Evolutionary conservation across 306 rosid genomes (phyloP).

Genomic region (Vicia villosa): DNA sequence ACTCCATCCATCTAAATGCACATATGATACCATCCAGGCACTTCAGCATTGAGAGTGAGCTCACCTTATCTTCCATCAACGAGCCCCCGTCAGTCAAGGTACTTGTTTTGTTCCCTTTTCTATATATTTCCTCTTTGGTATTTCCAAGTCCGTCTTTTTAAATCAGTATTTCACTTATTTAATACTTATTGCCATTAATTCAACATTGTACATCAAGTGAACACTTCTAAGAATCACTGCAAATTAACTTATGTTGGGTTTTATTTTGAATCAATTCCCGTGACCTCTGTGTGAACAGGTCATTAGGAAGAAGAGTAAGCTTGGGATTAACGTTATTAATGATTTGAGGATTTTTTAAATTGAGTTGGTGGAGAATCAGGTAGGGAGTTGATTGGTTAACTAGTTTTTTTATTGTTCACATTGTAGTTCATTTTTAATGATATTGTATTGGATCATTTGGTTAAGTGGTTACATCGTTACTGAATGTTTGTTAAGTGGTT

Average conservation of each 20-base stretch:
- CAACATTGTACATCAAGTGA: constrained; percentile 13
- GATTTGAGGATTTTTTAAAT: no score
- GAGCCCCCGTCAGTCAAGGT: constrained; percentile 64
- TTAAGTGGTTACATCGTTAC: no score
- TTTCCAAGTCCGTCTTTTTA: not conserved
- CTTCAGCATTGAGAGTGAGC: constrained; percentile 62
- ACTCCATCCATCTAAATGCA: constrained; percentile 78
- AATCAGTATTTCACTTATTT: constrained; percentile 13
- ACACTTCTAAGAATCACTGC: constrained; percentile 20
- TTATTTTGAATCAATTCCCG: constrained; percentile 37
- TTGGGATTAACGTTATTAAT: constrained; percentile 55
- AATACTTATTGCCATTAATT: constrained; percentile 4
- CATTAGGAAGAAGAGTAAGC: constrained; percentile 52
- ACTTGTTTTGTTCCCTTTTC: constrained; percentile 27
- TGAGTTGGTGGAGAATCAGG: no score
- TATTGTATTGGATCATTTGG: no score
- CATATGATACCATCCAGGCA: constrained; percentile 79
- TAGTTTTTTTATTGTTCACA: no score
- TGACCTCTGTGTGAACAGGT: constrained; percentile 49
- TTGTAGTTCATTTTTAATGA: no score
- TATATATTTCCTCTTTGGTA: not conserved
- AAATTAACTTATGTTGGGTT: constrained; percentile 27
- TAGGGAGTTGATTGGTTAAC: no score
- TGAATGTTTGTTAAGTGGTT: no score
- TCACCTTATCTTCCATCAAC: constrained; percentile 35